A percentile compares a stretch with the other conserved stretches of the same genome.
These are phyloP conservation scores for Sophora flavescens DNA, from an alignment of 306 rosid genomes.

Conservation along the genomic window DNA sequence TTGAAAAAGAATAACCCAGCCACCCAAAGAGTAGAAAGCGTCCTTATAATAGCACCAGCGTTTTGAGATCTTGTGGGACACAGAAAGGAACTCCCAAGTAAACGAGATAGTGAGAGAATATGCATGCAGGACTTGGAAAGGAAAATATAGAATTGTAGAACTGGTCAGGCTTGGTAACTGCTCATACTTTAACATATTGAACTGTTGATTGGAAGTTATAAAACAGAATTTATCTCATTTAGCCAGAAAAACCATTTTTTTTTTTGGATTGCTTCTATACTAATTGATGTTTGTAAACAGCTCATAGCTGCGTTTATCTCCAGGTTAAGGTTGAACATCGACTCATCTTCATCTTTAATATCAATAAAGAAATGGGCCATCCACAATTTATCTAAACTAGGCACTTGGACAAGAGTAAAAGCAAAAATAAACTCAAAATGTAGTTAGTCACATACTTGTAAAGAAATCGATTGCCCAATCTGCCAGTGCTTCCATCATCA, in stretches of 20 bases:
- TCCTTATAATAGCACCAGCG: background rate
- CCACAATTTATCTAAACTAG: slow-evolving; percentile 33
- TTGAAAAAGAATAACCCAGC: background rate
- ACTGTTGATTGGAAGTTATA: background rate
- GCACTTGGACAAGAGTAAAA: slow-evolving; percentile 5
- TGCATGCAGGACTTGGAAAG: background rate
- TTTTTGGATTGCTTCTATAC: slow-evolving; percentile 14
- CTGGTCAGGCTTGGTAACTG: background rate
- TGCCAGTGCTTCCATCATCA: slow-evolving; percentile 92
- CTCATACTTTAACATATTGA: background rate
- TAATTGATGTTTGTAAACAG: slow-evolving; percentile 11
- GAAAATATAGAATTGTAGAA: background rate
- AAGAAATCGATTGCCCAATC: slow-evolving; percentile 97
- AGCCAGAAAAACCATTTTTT: slow-evolving; percentile 9
- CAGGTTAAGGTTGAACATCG: slow-evolving; percentile 3
- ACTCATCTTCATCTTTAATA: slow-evolving; percentile 6
- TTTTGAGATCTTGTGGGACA: background rate
- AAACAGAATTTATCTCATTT: background rate
- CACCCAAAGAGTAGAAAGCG: slow-evolving; percentile 6
- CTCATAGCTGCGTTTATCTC: background rate
- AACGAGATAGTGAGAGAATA: background rate
- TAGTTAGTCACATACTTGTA: slow-evolving; percentile 65
- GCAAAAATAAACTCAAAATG: background rate
- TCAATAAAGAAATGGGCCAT: slow-evolving; percentile 11
- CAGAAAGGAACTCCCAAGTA: background rate